Base-by-base conservation (phyloP, 164 flowering plant genomes). In the Piper betle region DNA sequence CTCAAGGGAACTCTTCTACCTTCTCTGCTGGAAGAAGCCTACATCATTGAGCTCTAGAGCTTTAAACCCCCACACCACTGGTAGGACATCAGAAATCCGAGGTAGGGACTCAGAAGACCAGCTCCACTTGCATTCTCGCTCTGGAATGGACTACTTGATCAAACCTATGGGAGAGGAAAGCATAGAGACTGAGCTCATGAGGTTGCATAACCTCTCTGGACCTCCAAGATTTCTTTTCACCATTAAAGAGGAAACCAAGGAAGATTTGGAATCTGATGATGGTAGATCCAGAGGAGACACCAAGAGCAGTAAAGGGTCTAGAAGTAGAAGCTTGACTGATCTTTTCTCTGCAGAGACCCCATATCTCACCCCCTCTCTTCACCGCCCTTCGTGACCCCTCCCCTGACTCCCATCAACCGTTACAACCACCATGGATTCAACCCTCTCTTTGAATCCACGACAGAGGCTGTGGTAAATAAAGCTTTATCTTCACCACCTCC, bases 141-240 rank as follows among this genome's bases (percentile, higher is more conserved):
- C 64, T 52, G 72, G 62, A 66, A 75, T 75, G 56, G 83, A 78
- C 66, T 72, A 69, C 37, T 39, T 78, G 74, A 50, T 74, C 42
- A 84, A 72, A 43, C 79, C 84, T 16, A 69, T 67, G 66, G 87
- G 73, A 0, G 83, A 82, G 33, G 84, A 79, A 40, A 59, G 74
- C 57, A 68, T 86, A 46, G 93, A 84, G 18, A 54, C 87, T 40
- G 93, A 86, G 68, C 71, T 88, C 50, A 84, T 88, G 84, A 80
- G 83, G 73, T 71, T 82, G n/a, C 88, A 88, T 65, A 84, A 82
- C 61, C 84, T 84, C 0, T 50, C 76, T 1, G 91, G 96, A 3
- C 96, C 87, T 10, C 96, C 91, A 6, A 86, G 92, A 53, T 83
- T 88, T 39, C 78, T 88, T 39, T 86, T 80, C 84, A 84, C 96